Evolutionary conservation across 2,329 filamentous ascomycete genomes (phyloP), one percentile per base, ranked within the genome.

Genomic region (Fusarium albosuccineum): DNA sequence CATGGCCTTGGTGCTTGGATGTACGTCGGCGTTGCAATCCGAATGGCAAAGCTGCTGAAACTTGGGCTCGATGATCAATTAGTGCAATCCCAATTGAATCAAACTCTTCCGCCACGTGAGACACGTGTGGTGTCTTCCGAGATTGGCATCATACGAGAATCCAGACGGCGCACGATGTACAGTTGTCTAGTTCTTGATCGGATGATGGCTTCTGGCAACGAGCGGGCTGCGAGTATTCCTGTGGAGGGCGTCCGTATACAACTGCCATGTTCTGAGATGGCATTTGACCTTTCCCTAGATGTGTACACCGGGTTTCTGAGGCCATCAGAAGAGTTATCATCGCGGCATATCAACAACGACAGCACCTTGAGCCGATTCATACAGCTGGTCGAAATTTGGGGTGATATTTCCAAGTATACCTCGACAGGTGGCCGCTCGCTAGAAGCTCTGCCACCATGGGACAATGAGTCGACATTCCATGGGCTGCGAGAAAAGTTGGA

Each of bases 181-280:
- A 92, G 90, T 69, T 92, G 90, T 71, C 89, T 91, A 60, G 88
- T 92, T 52, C 82, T 93, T 68, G 91, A 93, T 74, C 86, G 90
- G 4, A 87, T 92, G 76, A 79, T 92, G 26, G 86, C 89, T 36
- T 89, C 86, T 68, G 90, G 90, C 17, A 87, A 86, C 64, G 84
- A 87, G 53, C 82, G 89, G 22, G 83, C 86, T 2, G 83, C 85
- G 13, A 88, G 87, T 72, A 83, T 92, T 42, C 82, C 83, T 37
- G 79, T 86, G 1, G 82, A 87, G 4, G 87, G 90, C 58, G 76
- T 92, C 7, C 82, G 84, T 34, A 88, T 92, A 17, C 89, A 91
- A 73, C 80, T 93, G 5, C 90, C 90, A 2, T 91, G 89, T 66
- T 88, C 88, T 36, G 89, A 92, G 53, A 80, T 86, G 51, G 85